Conservation (phyloP, 345 rosid species). For the rapeseed (Brassica napus) region Da-Ae NC_063443.1:6164501-6165000, state of each 20-base stretch:
- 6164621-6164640: constrained; percentile 33
- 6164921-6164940: too few relatives aligned
- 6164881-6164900: too few relatives aligned
- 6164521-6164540: constrained; percentile 3
- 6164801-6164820: background rate
- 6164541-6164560: constrained; percentile 26
- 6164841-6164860: background rate
- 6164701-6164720: constrained; percentile 8
- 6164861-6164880: too few relatives aligned
- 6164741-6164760: background rate
- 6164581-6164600: constrained; percentile 13
- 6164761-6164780: background rate
- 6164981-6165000: too few relatives aligned
- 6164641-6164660: constrained; percentile 31
- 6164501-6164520: background rate
- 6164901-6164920: too few relatives aligned
- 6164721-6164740: background rate
- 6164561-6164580: constrained; percentile 19
- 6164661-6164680: constrained; percentile 41
- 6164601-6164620: constrained; percentile 30
- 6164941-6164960: too few relatives aligned
- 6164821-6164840: background rate
- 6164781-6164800: background rate
- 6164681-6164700: constrained; percentile 20
- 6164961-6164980: too few relatives aligned